Conservation (phyloP, 768 basidiomycete species). For the Boletus eberwhitei region DNA sequence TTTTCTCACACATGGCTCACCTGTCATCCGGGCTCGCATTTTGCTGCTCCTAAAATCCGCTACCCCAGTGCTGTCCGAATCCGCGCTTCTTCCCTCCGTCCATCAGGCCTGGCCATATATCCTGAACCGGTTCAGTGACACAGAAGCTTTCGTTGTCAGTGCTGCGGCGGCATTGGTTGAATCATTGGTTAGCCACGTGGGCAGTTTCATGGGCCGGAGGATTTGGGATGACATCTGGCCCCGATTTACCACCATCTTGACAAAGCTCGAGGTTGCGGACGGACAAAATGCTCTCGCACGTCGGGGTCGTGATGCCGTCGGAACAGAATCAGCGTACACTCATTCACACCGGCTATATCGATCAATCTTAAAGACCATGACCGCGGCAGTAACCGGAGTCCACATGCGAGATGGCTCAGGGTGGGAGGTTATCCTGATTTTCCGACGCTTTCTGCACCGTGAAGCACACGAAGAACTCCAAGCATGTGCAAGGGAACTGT, state of each 20-base stretch:
- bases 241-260: constrained; percentile 60
- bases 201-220: constrained; percentile 79
- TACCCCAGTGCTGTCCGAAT: constrained; percentile 66
- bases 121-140: constrained; percentile 73
- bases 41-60: constrained; percentile 71
- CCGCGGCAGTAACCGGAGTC: constrained; percentile 60
- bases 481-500: constrained; percentile 59
- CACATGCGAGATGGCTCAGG: constrained; percentile 64
- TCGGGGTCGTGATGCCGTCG: constrained; percentile 47
- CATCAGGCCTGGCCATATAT: constrained; percentile 95
- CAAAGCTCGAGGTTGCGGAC: constrained; percentile 60
- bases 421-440: constrained; percentile 79
- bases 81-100: constrained; percentile 77
- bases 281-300: constrained; percentile 61
- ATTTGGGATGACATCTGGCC: constrained; percentile 97
- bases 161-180: constrained; percentile 76
- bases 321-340: constrained; percentile 72
- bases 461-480: constrained; percentile 76
- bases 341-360: constrained; percentile 77
- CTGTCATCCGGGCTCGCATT: constrained; percentile 82
- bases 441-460: constrained; percentile 71
- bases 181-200: constrained; percentile 62
- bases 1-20: constrained; percentile 88
- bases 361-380: constrained; percentile 74
- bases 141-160: constrained; percentile 75